These are phyloP conservation scores for Thielaviopsis ethacetica DNA, from an alignment of 2,329 filamentous ascomycete species.

Conservation along the genomic window DNA sequence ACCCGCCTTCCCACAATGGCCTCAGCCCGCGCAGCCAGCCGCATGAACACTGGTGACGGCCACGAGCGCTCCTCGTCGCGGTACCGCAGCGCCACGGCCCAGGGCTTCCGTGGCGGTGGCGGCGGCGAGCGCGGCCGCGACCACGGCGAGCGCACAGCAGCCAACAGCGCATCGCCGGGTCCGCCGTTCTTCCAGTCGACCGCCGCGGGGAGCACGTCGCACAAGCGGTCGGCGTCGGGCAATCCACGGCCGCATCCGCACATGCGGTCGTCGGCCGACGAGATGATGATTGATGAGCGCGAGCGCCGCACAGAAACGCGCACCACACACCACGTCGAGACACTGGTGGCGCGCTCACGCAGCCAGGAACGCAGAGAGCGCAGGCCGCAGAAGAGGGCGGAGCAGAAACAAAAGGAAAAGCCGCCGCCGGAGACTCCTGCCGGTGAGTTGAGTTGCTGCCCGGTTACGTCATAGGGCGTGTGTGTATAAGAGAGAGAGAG, in stretches of 20 bases:
- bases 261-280: constrained; percentile 22
- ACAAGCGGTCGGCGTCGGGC: constrained; percentile 42
- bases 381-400: constrained; percentile 24
- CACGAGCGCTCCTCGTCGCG: constrained; percentile 7
- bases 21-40: constrained; percentile 12
- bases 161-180: constrained; percentile 20
- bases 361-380: constrained; percentile 37
- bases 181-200: constrained; percentile 15
- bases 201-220: constrained; percentile 14
- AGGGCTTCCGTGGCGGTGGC: constrained; percentile 24
- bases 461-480: neutral
- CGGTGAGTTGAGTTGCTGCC: constrained; percentile 24
- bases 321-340: constrained; percentile 46
- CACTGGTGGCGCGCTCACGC: constrained; percentile 38
- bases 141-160: constrained; percentile 15
- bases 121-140: constrained; percentile 22
- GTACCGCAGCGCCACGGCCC: constrained; percentile 7
- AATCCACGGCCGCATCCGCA: constrained; percentile 29
- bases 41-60: constrained; percentile 7
- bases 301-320: constrained; percentile 39
- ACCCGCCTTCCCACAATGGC: constrained; percentile 7
- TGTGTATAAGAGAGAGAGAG: too few relatives aligned
- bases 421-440: constrained; percentile 30
- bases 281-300: constrained; percentile 24
- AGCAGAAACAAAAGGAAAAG: constrained; percentile 29